Evolutionary conservation across 805 yeast species (phyloP).

Genomic region (Kluyveromyces nonfermentans): DNA sequence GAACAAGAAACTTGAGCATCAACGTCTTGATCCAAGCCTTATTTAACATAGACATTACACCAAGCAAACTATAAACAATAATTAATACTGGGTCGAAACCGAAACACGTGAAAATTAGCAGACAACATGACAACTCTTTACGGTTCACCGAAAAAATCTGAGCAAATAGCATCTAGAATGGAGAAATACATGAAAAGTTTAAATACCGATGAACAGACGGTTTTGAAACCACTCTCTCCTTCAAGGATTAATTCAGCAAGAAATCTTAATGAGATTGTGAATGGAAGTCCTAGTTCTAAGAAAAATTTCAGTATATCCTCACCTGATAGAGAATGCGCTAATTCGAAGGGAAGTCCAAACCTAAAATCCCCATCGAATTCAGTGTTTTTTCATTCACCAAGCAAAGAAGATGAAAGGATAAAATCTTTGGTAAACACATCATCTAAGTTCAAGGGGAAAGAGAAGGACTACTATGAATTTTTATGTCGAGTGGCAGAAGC

Average conservation of each 20-base stretch:
- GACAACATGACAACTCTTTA: slow-evolving; percentile 1
- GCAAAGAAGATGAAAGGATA: background rate
- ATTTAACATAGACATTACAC: no score
- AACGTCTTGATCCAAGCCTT: no score
- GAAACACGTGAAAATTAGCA: no score
- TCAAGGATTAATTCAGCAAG: slow-evolving; percentile 16
- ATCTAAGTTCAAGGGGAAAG: slow-evolving; percentile 10
- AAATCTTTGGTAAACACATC: slow-evolving; percentile 1
- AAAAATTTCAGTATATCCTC: background rate
- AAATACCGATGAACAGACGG: slow-evolving; percentile 10
- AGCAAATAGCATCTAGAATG: slow-evolving; percentile 15
- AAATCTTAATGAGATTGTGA: slow-evolving; percentile 3
- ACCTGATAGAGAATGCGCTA: background rate
- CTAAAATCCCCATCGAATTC: background rate
- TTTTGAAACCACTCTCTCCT: slow-evolving; percentile 16
- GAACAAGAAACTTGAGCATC: background rate
- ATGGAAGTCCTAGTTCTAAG: background rate
- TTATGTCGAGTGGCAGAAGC: slow-evolving; percentile 74
- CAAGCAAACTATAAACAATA: no score
- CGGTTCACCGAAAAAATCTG: slow-evolving; percentile 8
- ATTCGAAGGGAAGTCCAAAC: no score
- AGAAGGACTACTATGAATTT: slow-evolving; percentile 58
- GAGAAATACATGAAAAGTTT: slow-evolving; percentile 23
- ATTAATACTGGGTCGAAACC: no score
- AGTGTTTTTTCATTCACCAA: background rate